Percentiles rank a stretch among this genome's conserved stretches.
These are phyloP conservation scores for Chaetomiaceae sp. DNA, from an alignment of 2,329 filamentous ascomycete genomes.

Conservation along the genomic window DNA sequence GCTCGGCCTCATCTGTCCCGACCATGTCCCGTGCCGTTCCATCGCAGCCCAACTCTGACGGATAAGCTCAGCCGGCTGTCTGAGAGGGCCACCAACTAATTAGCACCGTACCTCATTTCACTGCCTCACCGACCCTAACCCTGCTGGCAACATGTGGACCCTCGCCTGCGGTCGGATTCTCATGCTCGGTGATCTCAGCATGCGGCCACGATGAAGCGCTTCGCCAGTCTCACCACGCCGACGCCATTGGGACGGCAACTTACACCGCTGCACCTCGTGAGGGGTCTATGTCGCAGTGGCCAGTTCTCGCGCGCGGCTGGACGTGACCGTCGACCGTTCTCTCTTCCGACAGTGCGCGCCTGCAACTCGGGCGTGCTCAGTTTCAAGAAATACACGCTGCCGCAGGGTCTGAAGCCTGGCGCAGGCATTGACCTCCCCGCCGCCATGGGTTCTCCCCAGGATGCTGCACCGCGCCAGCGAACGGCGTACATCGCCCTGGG, in stretches of 20 bases:
- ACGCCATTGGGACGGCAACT: constrained; percentile 12
- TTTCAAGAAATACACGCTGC: constrained; percentile 23
- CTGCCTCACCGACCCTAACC: constrained; percentile 14
- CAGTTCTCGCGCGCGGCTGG: constrained; percentile 6
- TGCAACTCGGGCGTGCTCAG: constrained; percentile 5
- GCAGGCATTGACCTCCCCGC: constrained; percentile 13
- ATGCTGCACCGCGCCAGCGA: constrained; percentile 28
- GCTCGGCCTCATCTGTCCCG: too few relatives aligned
- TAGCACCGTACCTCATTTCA: too few relatives aligned
- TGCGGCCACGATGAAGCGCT: constrained; percentile 14
- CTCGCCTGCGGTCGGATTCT: constrained; percentile 1
- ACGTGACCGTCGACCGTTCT: too few relatives aligned
- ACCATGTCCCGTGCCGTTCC: too few relatives aligned
- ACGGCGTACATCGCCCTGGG: constrained; percentile 80
- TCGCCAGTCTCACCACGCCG: not conserved
- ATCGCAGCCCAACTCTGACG: not conserved
- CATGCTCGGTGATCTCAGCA: constrained; percentile 3
- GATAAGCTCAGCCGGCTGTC: constrained; percentile 14
- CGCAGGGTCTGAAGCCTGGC: constrained; percentile 8
- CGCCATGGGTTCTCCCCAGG: constrained; percentile 12
- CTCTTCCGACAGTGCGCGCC: too few relatives aligned
- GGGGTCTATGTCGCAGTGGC: constrained; percentile 8
- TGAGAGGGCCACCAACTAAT: too few relatives aligned
- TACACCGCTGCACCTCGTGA: not conserved
- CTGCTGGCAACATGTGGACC: not conserved